These are phyloP conservation scores for Lactifluus echinatus DNA, from an alignment of 768 basidiomycete species.

Conservation along the genomic window DNA sequence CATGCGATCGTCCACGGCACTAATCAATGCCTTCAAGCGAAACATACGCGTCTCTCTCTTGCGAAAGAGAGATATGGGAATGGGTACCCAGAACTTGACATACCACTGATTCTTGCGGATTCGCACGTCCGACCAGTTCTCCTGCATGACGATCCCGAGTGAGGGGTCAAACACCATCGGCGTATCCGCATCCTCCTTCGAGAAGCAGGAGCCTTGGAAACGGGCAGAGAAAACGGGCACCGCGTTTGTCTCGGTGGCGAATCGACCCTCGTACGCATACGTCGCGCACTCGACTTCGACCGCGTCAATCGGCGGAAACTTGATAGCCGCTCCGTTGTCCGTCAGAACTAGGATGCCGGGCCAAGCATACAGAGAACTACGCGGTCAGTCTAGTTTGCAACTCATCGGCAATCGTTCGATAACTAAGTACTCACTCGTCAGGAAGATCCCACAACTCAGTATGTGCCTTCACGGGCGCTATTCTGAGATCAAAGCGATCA, in stretches of 20 bases:
- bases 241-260: constrained; percentile 18
- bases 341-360: constrained; percentile 17
- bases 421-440: constrained; percentile 14
- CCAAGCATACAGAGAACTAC: constrained; percentile 14
- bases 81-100: constrained; percentile 20
- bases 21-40: constrained; percentile 10
- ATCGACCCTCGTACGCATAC: constrained; percentile 20
- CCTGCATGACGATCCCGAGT: constrained; percentile 17
- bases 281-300: constrained; percentile 17
- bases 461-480: constrained; percentile 14
- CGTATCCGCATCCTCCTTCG: neutral
- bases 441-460: constrained; percentile 19
- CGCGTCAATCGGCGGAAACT: constrained; percentile 4
- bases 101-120: constrained; percentile 18
- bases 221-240: constrained; percentile 11
- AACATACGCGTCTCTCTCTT: constrained; percentile 21
- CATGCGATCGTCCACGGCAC: constrained; percentile 18
- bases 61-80: constrained; percentile 19
- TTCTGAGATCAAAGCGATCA: constrained; percentile 17
- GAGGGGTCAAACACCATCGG: constrained; percentile 4
- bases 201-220: constrained; percentile 5
- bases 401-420: neutral
- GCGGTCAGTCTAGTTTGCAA: neutral
- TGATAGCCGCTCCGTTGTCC: constrained; percentile 4
- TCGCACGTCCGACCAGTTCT: constrained; percentile 14